phyloP scores from a whole-genome alignment of 2,329 filamentous ascomycete species.

The Alternaria consortialis region DNA sequence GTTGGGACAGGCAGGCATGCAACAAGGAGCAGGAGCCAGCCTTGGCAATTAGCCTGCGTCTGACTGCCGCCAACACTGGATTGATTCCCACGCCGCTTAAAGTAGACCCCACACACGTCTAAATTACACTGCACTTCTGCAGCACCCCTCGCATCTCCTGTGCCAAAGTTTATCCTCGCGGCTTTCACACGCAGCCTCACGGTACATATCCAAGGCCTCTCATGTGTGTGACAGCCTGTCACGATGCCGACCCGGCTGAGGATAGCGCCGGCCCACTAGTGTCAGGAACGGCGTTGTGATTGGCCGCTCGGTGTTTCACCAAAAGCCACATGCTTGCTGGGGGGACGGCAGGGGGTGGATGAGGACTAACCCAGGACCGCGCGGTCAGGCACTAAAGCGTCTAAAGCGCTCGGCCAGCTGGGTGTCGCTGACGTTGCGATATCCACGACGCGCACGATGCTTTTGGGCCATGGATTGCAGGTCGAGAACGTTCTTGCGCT shows the following conservation, averaged over 20 bases:
- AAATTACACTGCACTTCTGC: background rate
- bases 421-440: conserved; percentile 8
- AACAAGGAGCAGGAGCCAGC: conserved; percentile 15
- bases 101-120: background rate
- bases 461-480: conserved; percentile 9
- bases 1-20: conserved; percentile 18
- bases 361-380: conserved; percentile 11
- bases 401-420: conserved; percentile 2
- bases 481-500: conserved; percentile 13
- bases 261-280: conserved; percentile 7
- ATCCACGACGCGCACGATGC: conserved; percentile 1
- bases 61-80: conserved; percentile 3
- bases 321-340: conserved; percentile 8
- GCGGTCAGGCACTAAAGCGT: conserved; percentile 10
- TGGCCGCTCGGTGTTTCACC: conserved; percentile 12
- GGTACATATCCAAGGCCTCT: background rate
- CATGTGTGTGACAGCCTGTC: conserved; percentile 3
- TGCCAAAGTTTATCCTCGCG: background rate
- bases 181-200: background rate
- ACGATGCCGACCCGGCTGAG: conserved; percentile 3
- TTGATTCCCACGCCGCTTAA: background rate
- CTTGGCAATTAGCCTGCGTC: conserved; percentile 18
- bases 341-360: conserved; percentile 6
- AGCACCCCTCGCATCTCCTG: conserved; percentile 1
- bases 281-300: conserved; percentile 12